These are phyloP conservation scores for Lyophyllum atratum DNA, from an alignment of 768 basidiomycete species.

Conservation along the genomic window DNA sequence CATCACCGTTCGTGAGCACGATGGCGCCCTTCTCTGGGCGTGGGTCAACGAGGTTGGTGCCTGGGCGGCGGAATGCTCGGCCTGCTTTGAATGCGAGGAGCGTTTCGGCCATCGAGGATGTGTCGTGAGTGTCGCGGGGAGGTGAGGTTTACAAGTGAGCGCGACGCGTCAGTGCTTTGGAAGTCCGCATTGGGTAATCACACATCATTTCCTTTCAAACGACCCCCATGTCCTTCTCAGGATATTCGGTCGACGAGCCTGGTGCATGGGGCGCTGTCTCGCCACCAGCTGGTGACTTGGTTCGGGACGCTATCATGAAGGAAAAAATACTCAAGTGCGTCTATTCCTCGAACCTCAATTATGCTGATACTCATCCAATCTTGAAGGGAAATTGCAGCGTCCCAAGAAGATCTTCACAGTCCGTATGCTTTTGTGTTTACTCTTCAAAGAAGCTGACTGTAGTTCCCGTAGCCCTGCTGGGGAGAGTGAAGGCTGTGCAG, in stretches of 20 bases:
- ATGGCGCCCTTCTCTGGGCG: slow-evolving; percentile 74
- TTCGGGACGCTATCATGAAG: slow-evolving; percentile 77
- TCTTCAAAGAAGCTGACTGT: neutral
- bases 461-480: slow-evolving; percentile 54
- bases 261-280: slow-evolving; percentile 52
- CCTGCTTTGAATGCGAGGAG: slow-evolving; percentile 70
- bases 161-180: slow-evolving; percentile 49
- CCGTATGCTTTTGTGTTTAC: slow-evolving; percentile 19
- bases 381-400: slow-evolving; percentile 70
- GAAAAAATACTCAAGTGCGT: slow-evolving; percentile 77
- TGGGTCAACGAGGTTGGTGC: slow-evolving; percentile 69
- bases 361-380: slow-evolving; percentile 2
- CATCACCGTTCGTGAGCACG: slow-evolving; percentile 66
- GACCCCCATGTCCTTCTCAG: slow-evolving; percentile 46
- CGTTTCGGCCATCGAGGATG: slow-evolving; percentile 28
- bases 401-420: slow-evolving; percentile 80
- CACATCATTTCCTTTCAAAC: neutral
- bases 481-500: slow-evolving; percentile 69
- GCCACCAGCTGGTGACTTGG: slow-evolving; percentile 54
- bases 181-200: slow-evolving; percentile 29
- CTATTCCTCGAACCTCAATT: neutral
- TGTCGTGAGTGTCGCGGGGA: neutral
- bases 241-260: slow-evolving; percentile 41
- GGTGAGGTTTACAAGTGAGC: slow-evolving; percentile 16
- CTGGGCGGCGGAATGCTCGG: slow-evolving; percentile 68